Conservation (phyloP, 352 stramenopile species). For the Globisporangium barbulae region DNA sequence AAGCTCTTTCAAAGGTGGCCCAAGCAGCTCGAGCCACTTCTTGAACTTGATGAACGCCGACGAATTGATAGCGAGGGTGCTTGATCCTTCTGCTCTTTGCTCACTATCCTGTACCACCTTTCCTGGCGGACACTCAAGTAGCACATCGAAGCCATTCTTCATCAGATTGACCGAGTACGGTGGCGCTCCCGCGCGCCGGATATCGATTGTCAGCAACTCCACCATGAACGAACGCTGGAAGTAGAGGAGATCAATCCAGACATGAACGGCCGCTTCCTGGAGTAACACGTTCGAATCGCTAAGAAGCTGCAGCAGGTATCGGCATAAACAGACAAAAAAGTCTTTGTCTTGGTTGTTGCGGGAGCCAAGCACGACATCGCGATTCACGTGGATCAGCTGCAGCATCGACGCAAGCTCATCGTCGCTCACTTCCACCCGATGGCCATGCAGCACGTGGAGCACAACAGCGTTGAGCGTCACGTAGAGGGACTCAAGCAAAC, state of each 20-base stretch:
- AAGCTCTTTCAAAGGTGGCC: conserved; percentile 58
- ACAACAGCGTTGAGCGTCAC: conserved; percentile 50
- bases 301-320: conserved; percentile 59
- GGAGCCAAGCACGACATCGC: conserved; percentile 51
- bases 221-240: conserved; percentile 50
- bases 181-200: conserved; percentile 39
- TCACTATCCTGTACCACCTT: neutral
- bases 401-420: conserved; percentile 49
- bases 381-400: conserved; percentile 52
- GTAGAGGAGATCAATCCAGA: conserved; percentile 71
- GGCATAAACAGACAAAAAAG: conserved; percentile 64
- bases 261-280: conserved; percentile 44
- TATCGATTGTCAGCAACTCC: conserved; percentile 62
- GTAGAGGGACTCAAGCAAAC: conserved; percentile 47
- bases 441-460: conserved; percentile 58
- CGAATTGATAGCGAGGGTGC: conserved; percentile 11
- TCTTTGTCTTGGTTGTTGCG: conserved; percentile 53
- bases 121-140: conserved; percentile 35
- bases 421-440: conserved; percentile 46
- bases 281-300: conserved; percentile 29
- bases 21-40: conserved; percentile 70
- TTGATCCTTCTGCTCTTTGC: neutral
- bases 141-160: conserved; percentile 72
- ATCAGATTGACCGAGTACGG: conserved; percentile 75
- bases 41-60: conserved; percentile 43